phyloP scores from a whole-genome alignment of 306 rosid genomes.

The Hippophae gyantsensis region DNA sequence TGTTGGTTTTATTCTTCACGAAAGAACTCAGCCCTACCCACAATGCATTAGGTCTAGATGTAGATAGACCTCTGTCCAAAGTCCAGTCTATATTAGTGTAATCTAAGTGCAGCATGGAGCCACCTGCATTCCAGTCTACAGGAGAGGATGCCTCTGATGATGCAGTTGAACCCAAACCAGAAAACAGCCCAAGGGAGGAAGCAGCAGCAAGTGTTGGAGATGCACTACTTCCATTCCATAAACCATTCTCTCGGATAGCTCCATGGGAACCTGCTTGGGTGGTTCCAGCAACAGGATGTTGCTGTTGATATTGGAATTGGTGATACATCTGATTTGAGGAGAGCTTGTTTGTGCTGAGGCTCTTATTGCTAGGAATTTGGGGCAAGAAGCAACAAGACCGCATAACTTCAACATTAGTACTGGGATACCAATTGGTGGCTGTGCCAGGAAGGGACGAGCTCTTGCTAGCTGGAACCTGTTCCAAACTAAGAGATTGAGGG shows the following conservation, averaged over 20 bases:
- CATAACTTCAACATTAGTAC: slow-evolving; percentile 41
- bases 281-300: slow-evolving; percentile 40
- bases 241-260: slow-evolving; percentile 42
- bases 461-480: slow-evolving; percentile 56
- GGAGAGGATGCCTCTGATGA: slow-evolving; percentile 74
- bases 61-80: slow-evolving; percentile 41
- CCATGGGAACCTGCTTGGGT: slow-evolving; percentile 48
- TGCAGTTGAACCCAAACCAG: slow-evolving; percentile 67
- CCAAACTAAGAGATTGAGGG: slow-evolving; percentile 55
- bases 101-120: slow-evolving; percentile 52
- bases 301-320: slow-evolving; percentile 69
- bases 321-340: slow-evolving; percentile 64
- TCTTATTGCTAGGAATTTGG: slow-evolving; percentile 46
- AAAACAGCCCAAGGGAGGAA: slow-evolving; percentile 83
- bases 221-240: slow-evolving; percentile 55
- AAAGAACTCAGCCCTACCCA: slow-evolving; percentile 62
- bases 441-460: slow-evolving; percentile 60
- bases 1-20: slow-evolving; percentile 35
- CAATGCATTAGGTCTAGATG: slow-evolving; percentile 50
- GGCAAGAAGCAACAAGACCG: slow-evolving; percentile 54
- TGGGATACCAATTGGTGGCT: slow-evolving; percentile 57
- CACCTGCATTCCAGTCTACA: slow-evolving; percentile 80
- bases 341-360: slow-evolving; percentile 47
- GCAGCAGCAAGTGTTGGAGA: slow-evolving; percentile 72
- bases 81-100: slow-evolving; percentile 88